Conservation (phyloP, 2,329 filamentous ascomycete species). For the Penicillium sp. region DNA sequence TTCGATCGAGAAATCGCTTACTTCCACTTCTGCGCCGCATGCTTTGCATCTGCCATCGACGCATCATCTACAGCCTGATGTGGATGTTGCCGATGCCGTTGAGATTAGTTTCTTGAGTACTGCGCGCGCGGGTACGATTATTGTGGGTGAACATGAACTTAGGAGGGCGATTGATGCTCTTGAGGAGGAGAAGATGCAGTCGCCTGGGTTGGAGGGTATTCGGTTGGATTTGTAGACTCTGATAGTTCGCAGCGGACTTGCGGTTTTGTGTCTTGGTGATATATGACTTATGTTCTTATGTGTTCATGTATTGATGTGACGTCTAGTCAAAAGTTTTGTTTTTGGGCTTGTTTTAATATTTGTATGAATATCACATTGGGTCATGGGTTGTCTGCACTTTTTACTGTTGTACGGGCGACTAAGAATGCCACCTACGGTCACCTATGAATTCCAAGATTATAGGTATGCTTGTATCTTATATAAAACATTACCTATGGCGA, state of each 20-base stretch:
- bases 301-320: background rate
- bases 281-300: conserved; percentile 2
- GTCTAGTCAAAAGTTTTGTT: background rate
- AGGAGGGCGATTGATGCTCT: conserved; percentile 71
- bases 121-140: conserved; percentile 82
- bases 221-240: background rate
- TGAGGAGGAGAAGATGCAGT: conserved; percentile 20
- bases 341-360: background rate
- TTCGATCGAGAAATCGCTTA: background rate
- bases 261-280: background rate
- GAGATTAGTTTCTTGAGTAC: conserved; percentile 92
- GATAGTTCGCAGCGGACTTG: background rate
- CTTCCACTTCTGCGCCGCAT: background rate
- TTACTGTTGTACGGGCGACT: too few relatives aligned
- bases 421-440: too few relatives aligned
- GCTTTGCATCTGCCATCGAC: background rate
- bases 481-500: too few relatives aligned
- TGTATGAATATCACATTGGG: background rate
- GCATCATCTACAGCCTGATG: conserved; percentile 17
- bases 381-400: background rate
- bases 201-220: background rate
- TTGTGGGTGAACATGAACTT: conserved; percentile 73
- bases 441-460: too few relatives aligned
- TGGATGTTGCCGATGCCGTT: conserved; percentile 46
- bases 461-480: too few relatives aligned